Conservation (phyloP, 345 rosid genomes). For the Murraya paniculata region DNA sequence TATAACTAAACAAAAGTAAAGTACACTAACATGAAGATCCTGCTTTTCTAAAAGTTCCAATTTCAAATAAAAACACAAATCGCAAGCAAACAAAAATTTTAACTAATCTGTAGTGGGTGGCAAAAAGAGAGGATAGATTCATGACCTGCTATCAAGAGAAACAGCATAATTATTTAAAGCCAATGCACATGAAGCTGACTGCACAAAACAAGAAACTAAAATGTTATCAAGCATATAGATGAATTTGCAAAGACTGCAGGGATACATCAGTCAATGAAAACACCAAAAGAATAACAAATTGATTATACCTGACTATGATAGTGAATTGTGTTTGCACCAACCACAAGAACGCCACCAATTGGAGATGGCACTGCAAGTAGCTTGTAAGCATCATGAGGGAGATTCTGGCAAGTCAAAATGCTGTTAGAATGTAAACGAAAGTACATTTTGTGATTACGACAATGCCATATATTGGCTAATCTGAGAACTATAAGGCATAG, state of each 20-base stretch:
- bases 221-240: constrained; percentile 4
- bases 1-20: neutral
- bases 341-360: constrained; percentile 92
- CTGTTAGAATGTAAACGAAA: constrained; percentile 7
- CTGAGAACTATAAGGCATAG: neutral
- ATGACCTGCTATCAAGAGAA: constrained; percentile 74
- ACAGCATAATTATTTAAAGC: constrained; percentile 85
- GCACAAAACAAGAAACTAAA: constrained; percentile 34
- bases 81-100: neutral
- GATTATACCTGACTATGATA: constrained; percentile 85
- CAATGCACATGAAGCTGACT: constrained; percentile 86
- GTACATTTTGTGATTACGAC: neutral
- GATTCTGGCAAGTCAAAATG: constrained; percentile 57
- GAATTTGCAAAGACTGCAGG: constrained; percentile 13
- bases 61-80: neutral
- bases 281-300: constrained; percentile 1
- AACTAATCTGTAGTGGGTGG: neutral
- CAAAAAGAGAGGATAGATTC: constrained; percentile 14
- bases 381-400: constrained; percentile 97
- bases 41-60: neutral
- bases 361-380: constrained; percentile 96
- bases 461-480: neutral
- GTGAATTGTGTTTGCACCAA: constrained; percentile 79
- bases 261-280: constrained; percentile 1
- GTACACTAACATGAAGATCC: neutral